Percentiles rank a stretch among this genome's conserved stretches.
Conservation (phyloP, 1,284 basidiomycete genomes). For the Irpex sp. region DNA sequence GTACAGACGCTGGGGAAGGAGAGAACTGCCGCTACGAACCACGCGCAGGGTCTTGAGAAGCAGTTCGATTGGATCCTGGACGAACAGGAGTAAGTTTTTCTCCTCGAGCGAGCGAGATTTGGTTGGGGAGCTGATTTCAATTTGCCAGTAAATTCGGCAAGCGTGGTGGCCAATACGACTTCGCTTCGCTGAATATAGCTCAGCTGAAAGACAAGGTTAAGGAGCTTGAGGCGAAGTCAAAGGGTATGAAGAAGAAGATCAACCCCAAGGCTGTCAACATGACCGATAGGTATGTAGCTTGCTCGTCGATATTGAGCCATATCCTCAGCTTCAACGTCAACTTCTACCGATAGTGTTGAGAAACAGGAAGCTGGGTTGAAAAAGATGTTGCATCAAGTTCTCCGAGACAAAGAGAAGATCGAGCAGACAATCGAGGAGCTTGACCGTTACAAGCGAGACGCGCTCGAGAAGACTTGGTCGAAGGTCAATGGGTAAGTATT, state of each 20-base stretch:
- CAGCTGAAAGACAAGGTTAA: conserved; percentile 63
- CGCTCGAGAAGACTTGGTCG: conserved; percentile 90
- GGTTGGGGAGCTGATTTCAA: not conserved
- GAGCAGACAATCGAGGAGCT: conserved; percentile 92
- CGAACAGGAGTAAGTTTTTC: conserved; percentile 68
- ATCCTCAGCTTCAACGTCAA: not conserved
- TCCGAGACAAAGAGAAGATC: conserved; percentile 95
- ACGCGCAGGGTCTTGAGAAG: conserved; percentile 65
- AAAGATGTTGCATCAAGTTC: conserved; percentile 86
- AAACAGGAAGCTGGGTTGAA: conserved; percentile 86
- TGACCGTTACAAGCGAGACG: conserved; percentile 92
- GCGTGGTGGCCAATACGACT: conserved; percentile 80
- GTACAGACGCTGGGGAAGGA: conserved; percentile 50
- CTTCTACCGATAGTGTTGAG: conserved; percentile 65
- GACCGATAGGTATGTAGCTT: conserved; percentile 74
- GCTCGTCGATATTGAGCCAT: no score
- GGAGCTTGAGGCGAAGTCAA: conserved; percentile 78
- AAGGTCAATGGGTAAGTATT: conserved; percentile 82
- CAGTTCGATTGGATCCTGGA: conserved; percentile 86
- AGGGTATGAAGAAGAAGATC: conserved; percentile 90
- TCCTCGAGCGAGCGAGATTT: not conserved
- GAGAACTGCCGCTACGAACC: conserved; percentile 37
- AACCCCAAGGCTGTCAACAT: conserved; percentile 95
- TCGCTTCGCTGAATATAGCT: conserved; percentile 64
- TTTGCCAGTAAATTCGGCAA: conserved; percentile 72